These are phyloP conservation scores for Trichoderma atroviride DNA, from an alignment of 2,329 filamentous ascomycete species.

Conservation along the genomic window DNA sequence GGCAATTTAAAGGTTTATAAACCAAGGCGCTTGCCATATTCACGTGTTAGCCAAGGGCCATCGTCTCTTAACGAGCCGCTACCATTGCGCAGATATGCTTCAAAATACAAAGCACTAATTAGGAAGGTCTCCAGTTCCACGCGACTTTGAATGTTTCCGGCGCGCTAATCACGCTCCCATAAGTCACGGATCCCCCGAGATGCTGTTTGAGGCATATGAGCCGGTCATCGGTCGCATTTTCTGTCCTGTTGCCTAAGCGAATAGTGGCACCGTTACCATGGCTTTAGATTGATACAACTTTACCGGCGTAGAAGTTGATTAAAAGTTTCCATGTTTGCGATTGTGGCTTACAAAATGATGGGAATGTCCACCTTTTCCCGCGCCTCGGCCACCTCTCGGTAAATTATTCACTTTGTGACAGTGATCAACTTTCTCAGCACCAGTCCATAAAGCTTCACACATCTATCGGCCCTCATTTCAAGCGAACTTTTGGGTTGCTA, in stretches of 20 bases:
- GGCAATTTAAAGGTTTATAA: neutral
- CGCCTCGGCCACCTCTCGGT: neutral
- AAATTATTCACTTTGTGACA: neutral
- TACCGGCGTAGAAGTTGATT: neutral
- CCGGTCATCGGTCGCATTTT: neutral
- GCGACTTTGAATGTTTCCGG: neutral
- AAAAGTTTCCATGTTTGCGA: neutral
- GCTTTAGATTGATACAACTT: neutral
- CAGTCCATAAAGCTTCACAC: neutral
- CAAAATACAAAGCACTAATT: neutral
- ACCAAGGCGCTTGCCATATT: neutral
- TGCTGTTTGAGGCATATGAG: neutral
- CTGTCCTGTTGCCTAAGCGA: neutral
- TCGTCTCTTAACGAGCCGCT: neutral
- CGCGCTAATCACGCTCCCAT: constrained; percentile 10
- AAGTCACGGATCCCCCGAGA: neutral
- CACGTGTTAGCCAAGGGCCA: neutral
- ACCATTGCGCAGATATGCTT: neutral
- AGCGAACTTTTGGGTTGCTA: neutral
- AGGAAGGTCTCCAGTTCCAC: constrained; percentile 7
- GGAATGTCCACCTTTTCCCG: neutral
- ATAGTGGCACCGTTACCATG: neutral
- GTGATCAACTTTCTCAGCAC: neutral
- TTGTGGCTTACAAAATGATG: neutral
- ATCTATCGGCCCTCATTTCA: neutral